Base-by-base conservation (phyloP, 768 basidiomycete species). In the Tricholoma terreum region DNA sequence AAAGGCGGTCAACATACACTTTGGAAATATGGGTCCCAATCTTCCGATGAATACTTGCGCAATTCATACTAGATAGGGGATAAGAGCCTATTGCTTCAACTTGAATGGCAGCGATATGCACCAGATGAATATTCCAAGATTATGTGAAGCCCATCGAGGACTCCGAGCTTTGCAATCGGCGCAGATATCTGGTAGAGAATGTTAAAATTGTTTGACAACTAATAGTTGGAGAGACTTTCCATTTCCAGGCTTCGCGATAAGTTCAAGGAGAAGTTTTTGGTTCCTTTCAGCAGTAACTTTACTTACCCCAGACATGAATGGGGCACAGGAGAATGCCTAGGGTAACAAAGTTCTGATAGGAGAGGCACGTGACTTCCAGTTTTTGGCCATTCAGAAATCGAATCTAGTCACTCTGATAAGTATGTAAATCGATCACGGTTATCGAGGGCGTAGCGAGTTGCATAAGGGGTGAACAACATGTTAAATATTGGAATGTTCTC, bases 1-100 rank as follows among this genome's bases (percentile, higher is more conserved):
- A 36, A 43, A 14, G 24, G 54, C 36, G 56, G 34, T 7, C 50
- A 30, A 78, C 84, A 68, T 78, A 94, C 92, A 98, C 91, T 84
- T 97, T 94, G 0, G 90, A 85, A 62, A 94, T 79, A 69, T 98
- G 95, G 4, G 92, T 95, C 1, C 95, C 95, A 57, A 98, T 87
- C 77, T 95, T 96, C 53, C 95, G 83, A 75, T 98, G 95, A 51
- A 96, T 84, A 57, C 89, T 89, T 14, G 95, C 95, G 68, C 95
- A 98, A 63, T 82, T 84, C 42, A 93, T 79, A 65, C 94, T 94
- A 58, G 3, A 55, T 4, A 5, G 34, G 59, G 54, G 60, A 52
- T 49, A 42, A 62, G 22, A 31, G 6, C n/a, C n/a, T n/a, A 22
- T 0, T 14, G 3, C 1, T 4, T 19, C 22, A 5, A 4, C 2